Conservation (phyloP, 441 rosid species). For the Euphorbia schlechtendalii region DNA sequence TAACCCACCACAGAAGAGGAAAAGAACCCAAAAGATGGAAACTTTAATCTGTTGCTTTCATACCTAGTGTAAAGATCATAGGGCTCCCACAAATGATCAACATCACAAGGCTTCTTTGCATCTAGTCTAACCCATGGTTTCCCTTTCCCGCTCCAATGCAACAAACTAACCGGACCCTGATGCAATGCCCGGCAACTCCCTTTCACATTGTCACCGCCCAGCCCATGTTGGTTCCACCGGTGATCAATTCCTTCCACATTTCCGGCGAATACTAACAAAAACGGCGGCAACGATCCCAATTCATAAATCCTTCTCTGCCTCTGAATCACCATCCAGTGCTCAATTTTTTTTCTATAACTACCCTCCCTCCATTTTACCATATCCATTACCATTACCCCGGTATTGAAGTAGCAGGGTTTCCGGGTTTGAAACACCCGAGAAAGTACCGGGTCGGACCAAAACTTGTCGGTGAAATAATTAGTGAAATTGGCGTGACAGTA, state of each 20-base stretch:
- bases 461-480: conserved; percentile 58
- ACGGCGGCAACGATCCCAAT: no score
- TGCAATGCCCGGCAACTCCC: conserved; percentile 79
- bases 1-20: conserved; percentile 41
- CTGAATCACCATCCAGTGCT: conserved; percentile 83
- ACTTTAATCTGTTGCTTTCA: conserved; percentile 17
- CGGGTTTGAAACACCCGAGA: conserved; percentile 42
- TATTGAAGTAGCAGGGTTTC: no score
- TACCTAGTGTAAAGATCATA: conserved; percentile 51
- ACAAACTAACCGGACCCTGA: conserved; percentile 77
- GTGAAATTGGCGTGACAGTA: conserved; percentile 86
- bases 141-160: conserved; percentile 98
- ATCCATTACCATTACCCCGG: conserved; percentile 98
- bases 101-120: conserved; percentile 56
- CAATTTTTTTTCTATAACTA: conserved; percentile 56
- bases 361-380: conserved; percentile 75
- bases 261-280: conserved; percentile 72
- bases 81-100: conserved; percentile 77
- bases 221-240: conserved; percentile 90
- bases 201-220: conserved; percentile 85
- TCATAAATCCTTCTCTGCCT: conserved; percentile 73
- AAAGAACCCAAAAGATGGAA: conserved; percentile 22
- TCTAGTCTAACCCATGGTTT: conserved; percentile 91
- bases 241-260: conserved; percentile 72
- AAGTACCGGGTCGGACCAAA: conserved; percentile 71